Base-by-base conservation (phyloP, 2,329 filamentous ascomycete genomes). In the Pyrenochaeta sp. region DNA sequence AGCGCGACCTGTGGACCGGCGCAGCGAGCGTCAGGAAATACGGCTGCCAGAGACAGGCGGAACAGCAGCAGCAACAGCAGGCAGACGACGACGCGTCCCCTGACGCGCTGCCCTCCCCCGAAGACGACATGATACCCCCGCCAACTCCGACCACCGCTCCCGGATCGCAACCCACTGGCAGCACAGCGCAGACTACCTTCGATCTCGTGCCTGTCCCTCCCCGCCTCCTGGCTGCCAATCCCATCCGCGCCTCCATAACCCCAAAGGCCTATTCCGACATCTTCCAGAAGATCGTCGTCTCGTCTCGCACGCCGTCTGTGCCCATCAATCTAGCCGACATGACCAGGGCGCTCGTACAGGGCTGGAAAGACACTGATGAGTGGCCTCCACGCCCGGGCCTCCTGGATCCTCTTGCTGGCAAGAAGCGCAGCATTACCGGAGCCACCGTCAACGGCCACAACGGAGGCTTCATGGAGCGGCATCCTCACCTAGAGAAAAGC, bases 361-460 rank as follows among this genome's bases (percentile, higher is more conserved):
- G 93, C 29, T 96, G 93, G 93, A 96, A 95, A 71, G 81, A 89
- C 27, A 90, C 94, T 60, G 92, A 91, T 11, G 90, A 96, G 70
- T 97, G 93, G 93, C 92, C 93, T 4, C 90, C 89, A 1, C 83
- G 82, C 55, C 69, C 78, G 0, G 74, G 74, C 13, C 62, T 79
- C 32, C 58, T 77, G 31, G 76, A 81, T 61, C 68, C 78, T 51
- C 73, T 72, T 30, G 66, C 72, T 5, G 66, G 71, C 26, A 70
- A 70, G 55, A 72, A 69, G 53, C 63, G 63, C 23, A 59, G 53
- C 14, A 20, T 52, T 6, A 44, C 44, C 14, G 44, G 54, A 18
- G 39, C 41, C 18, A 41, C 46, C 11, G 48, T 35, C 20, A 57
- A 48, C 19, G 41, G 41, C 26, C 53, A 53, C 17, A 58, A 54